A percentile compares a stretch with the other conserved stretches of the same genome.
Evolutionary conservation across 225 moss, liverwort and hornwort genomes (phyloP).

Genomic region (Anthoceros angustus): DNA sequence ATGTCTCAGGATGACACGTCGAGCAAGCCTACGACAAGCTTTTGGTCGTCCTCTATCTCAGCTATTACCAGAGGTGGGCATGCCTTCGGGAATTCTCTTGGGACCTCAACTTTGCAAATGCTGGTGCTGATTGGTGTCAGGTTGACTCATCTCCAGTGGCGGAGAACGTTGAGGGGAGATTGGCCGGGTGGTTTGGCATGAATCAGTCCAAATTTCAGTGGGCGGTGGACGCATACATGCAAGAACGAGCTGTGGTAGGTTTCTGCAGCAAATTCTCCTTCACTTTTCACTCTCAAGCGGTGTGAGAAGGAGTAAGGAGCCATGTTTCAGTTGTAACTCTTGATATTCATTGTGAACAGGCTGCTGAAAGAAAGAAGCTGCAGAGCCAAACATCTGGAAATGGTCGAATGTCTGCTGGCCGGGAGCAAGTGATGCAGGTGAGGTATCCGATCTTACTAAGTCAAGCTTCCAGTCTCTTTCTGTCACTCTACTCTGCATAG

Average conservation of each 20-base stretch:
- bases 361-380: conserved; percentile 2
- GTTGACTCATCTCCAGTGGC: conserved; percentile 10
- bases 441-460: not conserved
- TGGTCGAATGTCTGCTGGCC: not conserved
- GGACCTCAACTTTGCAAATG: not conserved
- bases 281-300: not conserved
- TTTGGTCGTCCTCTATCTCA: conserved; percentile 3
- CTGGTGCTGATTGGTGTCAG: not conserved
- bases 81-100: not conserved
- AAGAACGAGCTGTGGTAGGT: not conserved
- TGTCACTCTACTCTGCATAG: not conserved
- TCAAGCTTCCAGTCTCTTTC: not conserved
- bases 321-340: not conserved
- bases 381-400: not conserved
- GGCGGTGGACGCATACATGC: conserved; percentile 36
- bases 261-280: not conserved
- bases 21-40: not conserved
- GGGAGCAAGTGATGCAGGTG: conserved; percentile 2
- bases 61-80: not conserved
- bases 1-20: not conserved
- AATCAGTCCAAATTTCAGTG: conserved; percentile 83
- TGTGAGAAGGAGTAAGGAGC: not conserved
- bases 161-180: conserved; percentile 32
- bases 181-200: conserved; percentile 63
- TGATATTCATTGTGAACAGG: not conserved